These are phyloP conservation scores for Guadua angustifolia DNA, from an alignment of 176 grass and related monocot genomes.

Conservation along the genomic window DNA sequence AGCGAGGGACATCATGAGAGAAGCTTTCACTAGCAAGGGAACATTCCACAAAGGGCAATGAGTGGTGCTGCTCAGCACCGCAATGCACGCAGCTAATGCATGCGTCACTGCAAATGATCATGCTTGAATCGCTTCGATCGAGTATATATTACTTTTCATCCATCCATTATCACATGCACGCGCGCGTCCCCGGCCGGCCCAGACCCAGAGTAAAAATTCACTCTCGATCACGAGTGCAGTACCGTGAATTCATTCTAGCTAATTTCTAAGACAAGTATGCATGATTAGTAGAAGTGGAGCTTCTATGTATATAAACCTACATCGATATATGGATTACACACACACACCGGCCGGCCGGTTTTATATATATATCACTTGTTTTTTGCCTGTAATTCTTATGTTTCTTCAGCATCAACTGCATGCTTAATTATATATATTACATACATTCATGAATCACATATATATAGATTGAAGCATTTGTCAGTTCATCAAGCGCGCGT, in stretches of 20 bases:
- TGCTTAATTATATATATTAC: background rate
- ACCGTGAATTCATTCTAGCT: no score
- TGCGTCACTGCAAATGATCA: constrained; percentile 58
- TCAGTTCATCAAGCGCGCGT: background rate
- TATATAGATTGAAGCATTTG: background rate
- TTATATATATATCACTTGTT: no score
- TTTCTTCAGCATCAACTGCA: background rate
- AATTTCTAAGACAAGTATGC: no score
- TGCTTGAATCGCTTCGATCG: constrained; percentile 40
- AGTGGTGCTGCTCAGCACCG: constrained; percentile 38
- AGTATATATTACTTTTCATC: constrained; percentile 25
- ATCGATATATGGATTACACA: no score
- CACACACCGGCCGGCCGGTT: no score
- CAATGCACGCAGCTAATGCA: constrained; percentile 20
- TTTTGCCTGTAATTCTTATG: background rate
- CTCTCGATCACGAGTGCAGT: no score
- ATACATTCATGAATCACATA: background rate
- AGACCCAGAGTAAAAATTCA: background rate
- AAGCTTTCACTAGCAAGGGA: constrained; percentile 43
- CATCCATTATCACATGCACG: constrained; percentile 54
- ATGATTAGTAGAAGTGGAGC: background rate
- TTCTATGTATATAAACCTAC: no score
- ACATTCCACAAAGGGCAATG: constrained; percentile 65
- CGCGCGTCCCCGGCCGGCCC: background rate
- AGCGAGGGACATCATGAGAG: constrained; percentile 39